Conservation (phyloP, 192 early-diverging fungal species). For the Podochytrium sp. region DNA sequence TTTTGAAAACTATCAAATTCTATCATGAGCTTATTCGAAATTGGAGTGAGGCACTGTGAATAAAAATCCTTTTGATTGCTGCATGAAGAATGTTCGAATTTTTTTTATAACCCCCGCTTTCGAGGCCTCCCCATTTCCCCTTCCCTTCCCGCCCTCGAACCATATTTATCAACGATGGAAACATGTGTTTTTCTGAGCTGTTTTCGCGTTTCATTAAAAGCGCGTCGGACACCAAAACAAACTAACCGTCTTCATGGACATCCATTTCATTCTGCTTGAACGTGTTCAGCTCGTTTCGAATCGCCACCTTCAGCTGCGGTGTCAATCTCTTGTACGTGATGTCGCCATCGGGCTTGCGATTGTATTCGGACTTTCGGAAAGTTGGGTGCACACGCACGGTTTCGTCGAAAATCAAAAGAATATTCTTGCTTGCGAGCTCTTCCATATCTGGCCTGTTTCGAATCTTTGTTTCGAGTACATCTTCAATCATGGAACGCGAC, state of each 20-base stretch:
- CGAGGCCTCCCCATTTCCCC: too few species aligned
- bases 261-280: slow-evolving; percentile 92
- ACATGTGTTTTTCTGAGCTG: slow-evolving; percentile 48
- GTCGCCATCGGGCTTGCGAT: slow-evolving; percentile 80
- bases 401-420: slow-evolving; percentile 54
- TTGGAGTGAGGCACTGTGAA: too few species aligned
- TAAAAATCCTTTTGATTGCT: too few species aligned
- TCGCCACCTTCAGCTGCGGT: slow-evolving; percentile 78
- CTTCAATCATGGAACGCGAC: slow-evolving; percentile 43
- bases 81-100: too few species aligned
- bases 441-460: slow-evolving; percentile 49
- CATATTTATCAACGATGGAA: slow-evolving; percentile 37
- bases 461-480: slow-evolving; percentile 50
- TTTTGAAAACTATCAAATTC: slow-evolving; percentile 34
- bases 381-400: slow-evolving; percentile 63
- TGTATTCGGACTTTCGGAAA: slow-evolving; percentile 74
- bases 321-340: slow-evolving; percentile 83
- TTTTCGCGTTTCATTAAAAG: neutral
- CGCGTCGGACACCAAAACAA: neutral
- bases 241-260: slow-evolving; percentile 71
- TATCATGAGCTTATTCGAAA: slow-evolving; percentile 48
- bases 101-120: too few species aligned
- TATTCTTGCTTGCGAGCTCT: slow-evolving; percentile 41
- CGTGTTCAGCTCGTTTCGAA: slow-evolving; percentile 93
- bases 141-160: too few species aligned